These are phyloP conservation scores for Coniochaeta prunicola DNA, from an alignment of 2,329 filamentous ascomycete genomes.

Conservation along the genomic window DNA sequence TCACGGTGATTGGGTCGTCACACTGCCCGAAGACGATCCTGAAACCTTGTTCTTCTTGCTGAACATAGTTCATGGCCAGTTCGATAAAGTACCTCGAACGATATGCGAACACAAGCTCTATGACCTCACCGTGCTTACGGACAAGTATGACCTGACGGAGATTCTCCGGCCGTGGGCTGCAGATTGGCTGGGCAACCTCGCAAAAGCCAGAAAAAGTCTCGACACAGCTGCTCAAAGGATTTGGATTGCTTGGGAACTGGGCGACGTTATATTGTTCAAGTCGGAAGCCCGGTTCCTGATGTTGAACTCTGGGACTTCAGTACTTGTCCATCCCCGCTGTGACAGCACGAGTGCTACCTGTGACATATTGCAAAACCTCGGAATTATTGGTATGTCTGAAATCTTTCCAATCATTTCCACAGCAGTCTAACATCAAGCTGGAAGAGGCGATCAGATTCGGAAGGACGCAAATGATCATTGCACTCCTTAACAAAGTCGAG, in stretches of 20 bases:
- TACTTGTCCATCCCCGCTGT: no score
- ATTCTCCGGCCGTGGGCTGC: constrained; percentile 16
- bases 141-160: constrained; percentile 22
- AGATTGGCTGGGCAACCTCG: constrained; percentile 11
- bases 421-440: background rate
- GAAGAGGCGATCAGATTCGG: background rate
- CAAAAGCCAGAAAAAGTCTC: constrained; percentile 9
- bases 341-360: background rate
- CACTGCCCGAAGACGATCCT: constrained; percentile 22
- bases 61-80: constrained; percentile 20
- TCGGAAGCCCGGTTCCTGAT: background rate
- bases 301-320: no score
- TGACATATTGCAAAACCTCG: background rate
- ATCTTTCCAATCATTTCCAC: background rate
- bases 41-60: constrained; percentile 19
- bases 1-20: constrained; percentile 16
- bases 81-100: constrained; percentile 15
- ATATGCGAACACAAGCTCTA: constrained; percentile 17
- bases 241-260: constrained; percentile 24
- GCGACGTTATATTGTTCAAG: constrained; percentile 15
- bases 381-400: background rate
- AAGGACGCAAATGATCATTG: background rate
- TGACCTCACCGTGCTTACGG: constrained; percentile 17
- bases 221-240: constrained; percentile 15
- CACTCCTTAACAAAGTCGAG: background rate